These are phyloP conservation scores for Mycena polygramma DNA, from an alignment of 768 basidiomycete species.

Conservation along the genomic window DNA sequence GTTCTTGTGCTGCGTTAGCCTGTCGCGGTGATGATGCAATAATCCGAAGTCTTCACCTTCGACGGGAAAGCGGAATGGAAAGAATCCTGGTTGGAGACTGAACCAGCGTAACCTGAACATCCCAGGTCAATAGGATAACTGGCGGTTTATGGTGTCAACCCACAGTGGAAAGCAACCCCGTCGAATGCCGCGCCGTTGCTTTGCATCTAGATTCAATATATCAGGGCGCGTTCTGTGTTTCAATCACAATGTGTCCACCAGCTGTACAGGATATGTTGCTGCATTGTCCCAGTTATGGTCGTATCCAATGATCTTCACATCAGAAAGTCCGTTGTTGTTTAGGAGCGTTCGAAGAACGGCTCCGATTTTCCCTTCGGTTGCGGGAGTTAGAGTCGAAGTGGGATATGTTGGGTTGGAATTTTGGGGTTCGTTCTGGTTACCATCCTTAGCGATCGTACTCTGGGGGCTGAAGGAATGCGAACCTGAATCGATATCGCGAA, in stretches of 20 bases:
- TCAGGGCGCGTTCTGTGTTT: not conserved
- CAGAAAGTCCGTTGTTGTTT: constrained; percentile 70
- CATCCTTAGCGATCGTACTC: too few relatives aligned
- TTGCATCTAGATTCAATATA: constrained; percentile 57
- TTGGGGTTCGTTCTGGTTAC: constrained; percentile 64
- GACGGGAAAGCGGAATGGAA: constrained; percentile 26
- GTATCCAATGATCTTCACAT: constrained; percentile 70
- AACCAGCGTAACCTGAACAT: constrained; percentile 20
- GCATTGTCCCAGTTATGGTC: constrained; percentile 85
- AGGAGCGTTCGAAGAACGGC: constrained; percentile 67
- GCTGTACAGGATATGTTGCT: constrained; percentile 70
- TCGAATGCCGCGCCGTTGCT: constrained; percentile 65
- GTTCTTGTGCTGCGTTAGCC: constrained; percentile 40
- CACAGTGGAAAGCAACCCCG: constrained; percentile 82
- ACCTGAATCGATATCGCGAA: constrained; percentile 71
- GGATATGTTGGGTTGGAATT: constrained; percentile 79
- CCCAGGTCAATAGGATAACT: not conserved
- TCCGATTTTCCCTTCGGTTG: constrained; percentile 72
- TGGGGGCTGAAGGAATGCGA: not conserved
- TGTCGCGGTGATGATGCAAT: constrained; percentile 36
- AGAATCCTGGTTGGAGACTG: constrained; percentile 16
- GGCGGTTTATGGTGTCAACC: constrained; percentile 39
- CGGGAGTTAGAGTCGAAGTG: constrained; percentile 38
- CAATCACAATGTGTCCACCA: constrained; percentile 14
- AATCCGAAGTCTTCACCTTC: constrained; percentile 6